A percentile compares a stretch with the other conserved stretches of the same genome.
These are phyloP conservation scores for Flammula alnicola DNA, from an alignment of 1,284 basidiomycete species.

Conservation along the genomic window DNA sequence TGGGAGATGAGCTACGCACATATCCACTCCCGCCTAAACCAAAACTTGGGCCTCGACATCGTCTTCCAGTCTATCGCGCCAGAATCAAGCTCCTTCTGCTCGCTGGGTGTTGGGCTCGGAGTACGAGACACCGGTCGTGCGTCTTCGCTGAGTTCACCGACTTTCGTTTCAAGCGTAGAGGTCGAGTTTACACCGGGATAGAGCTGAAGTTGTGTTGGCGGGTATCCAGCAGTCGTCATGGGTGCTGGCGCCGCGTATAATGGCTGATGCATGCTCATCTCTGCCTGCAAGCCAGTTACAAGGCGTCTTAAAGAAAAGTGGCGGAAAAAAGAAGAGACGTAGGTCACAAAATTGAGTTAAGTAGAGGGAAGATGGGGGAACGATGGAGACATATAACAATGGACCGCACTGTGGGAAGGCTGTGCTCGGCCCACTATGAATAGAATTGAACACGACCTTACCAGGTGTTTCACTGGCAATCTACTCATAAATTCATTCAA, in stretches of 20 bases:
- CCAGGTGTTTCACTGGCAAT: too few relatives aligned
- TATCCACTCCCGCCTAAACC: conserved; percentile 53
- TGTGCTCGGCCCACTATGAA: conserved; percentile 17
- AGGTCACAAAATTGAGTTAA: conserved; percentile 6
- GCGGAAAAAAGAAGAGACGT: background rate
- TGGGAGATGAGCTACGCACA: conserved; percentile 41
- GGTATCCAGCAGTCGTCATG: conserved; percentile 17
- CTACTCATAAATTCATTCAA: too few relatives aligned
- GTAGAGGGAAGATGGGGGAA: conserved; percentile 1
- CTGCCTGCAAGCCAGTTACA: conserved; percentile 13
- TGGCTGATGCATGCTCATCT: conserved; percentile 1
- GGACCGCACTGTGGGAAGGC: conserved; percentile 9
- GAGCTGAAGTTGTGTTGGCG: conserved; percentile 17
- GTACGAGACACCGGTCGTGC: conserved; percentile 39
- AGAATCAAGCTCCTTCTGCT: conserved; percentile 47
- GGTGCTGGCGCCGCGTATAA: background rate
- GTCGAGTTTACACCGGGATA: conserved; percentile 21
- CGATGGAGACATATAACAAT: conserved; percentile 5
- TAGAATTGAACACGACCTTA: too few relatives aligned
- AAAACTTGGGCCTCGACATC: conserved; percentile 48
- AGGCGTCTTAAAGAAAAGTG: conserved; percentile 4
- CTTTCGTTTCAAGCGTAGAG: conserved; percentile 19
- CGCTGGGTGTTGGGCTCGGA: conserved; percentile 67
- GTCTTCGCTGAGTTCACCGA: conserved; percentile 19
- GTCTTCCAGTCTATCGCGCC: conserved; percentile 49